These are phyloP conservation scores for Hanseniaspora meyeri DNA, from an alignment of 805 yeast species.

Conservation along the genomic window DNA sequence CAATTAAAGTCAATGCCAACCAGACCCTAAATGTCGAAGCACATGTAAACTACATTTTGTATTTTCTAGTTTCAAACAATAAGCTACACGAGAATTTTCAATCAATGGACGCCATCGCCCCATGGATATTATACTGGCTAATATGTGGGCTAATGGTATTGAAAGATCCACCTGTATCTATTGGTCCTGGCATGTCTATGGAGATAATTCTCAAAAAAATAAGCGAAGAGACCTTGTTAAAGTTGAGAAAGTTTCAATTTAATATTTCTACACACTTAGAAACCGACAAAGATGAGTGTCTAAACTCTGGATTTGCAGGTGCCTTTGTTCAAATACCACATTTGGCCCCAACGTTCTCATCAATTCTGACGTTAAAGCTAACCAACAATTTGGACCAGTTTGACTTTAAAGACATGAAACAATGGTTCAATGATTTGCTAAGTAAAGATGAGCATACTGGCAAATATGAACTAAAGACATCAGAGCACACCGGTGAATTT, in stretches of 20 bases:
- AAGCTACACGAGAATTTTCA: constrained; percentile 41
- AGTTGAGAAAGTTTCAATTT: background rate
- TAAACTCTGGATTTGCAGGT: constrained; percentile 60
- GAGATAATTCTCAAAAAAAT: background rate
- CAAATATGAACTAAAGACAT: constrained; percentile 18
- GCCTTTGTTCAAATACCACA: constrained; percentile 76
- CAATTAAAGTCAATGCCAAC: background rate
- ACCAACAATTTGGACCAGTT: constrained; percentile 32
- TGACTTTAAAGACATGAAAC: constrained; percentile 37
- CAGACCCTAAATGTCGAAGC: background rate
- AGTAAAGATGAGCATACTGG: constrained; percentile 38
- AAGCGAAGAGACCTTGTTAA: background rate
- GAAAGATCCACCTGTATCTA: constrained; percentile 23
- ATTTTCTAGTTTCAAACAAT: constrained; percentile 28
- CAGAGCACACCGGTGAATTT: constrained; percentile 48
- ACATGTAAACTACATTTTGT: constrained; percentile 27
- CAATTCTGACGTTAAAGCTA: constrained; percentile 47
- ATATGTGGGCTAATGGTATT: constrained; percentile 41
- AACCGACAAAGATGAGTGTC: background rate
- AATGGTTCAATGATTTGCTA: constrained; percentile 58
- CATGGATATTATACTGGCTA: constrained; percentile 86
- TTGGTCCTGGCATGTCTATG: constrained; percentile 11
- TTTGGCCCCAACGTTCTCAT: constrained; percentile 74
- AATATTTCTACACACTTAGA: constrained; percentile 28
- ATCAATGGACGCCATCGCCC: constrained; percentile 73